Conservation (phyloP, 805 yeast species). For the Blastobotrys attinorum region DNA sequence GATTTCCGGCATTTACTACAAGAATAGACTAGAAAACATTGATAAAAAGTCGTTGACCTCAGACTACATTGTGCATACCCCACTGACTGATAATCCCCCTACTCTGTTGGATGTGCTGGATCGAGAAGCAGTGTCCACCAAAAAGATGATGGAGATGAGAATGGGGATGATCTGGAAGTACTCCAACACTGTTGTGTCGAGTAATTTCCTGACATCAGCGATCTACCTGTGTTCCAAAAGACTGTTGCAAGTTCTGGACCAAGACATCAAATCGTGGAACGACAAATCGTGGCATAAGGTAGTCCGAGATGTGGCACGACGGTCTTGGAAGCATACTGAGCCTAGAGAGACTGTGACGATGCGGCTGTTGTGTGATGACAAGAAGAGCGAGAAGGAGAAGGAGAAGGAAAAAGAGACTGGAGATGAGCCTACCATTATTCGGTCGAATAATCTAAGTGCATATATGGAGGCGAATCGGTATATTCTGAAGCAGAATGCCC, state of each 20-base stretch:
- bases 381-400: too few relatives aligned
- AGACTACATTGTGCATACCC: conserved; percentile 45
- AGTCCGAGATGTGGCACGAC: conserved; percentile 79
- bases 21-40: conserved; percentile 63
- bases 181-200: conserved; percentile 71
- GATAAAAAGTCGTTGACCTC: conserved; percentile 68
- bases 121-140: conserved; percentile 57
- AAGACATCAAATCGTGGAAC: conserved; percentile 11
- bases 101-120: conserved; percentile 66
- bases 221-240: conserved; percentile 57
- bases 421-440: conserved; percentile 55
- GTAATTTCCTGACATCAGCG: conserved; percentile 64
- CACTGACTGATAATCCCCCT: conserved; percentile 26
- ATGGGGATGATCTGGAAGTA: conserved; percentile 86
- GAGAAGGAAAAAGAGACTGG: conserved; percentile 40
- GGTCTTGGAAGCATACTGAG: conserved; percentile 78
- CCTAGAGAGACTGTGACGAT: conserved; percentile 57
- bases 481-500: conserved; percentile 54
- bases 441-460: conserved; percentile 71
- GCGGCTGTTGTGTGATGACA: conserved; percentile 52
- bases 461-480: conserved; percentile 86
- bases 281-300: conserved; percentile 29
- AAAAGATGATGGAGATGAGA: conserved; percentile 67
- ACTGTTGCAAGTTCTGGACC: conserved; percentile 44
- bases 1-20: conserved; percentile 60